A percentile compares a stretch with the other conserved stretches of the same genome.
These are phyloP conservation scores for Geosmithia flava DNA, from an alignment of 2,329 filamentous ascomycete genomes.

Conservation along the genomic window DNA sequence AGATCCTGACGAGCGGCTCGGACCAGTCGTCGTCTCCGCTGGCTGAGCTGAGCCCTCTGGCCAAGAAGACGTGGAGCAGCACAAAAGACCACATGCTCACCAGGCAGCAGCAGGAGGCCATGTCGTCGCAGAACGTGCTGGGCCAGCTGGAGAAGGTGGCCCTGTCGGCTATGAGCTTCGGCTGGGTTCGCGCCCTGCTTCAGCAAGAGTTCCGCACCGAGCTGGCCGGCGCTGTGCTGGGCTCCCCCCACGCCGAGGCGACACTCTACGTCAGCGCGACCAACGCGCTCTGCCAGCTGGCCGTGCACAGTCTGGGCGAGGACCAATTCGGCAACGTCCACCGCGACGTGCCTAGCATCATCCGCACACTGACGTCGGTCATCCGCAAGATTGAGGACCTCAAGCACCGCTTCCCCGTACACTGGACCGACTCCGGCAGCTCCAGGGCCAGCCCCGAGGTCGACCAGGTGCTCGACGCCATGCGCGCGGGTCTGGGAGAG, in stretches of 20 bases:
- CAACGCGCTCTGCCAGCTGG: conserved; percentile 56
- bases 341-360: conserved; percentile 60
- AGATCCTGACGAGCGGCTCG: conserved; percentile 17
- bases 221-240: conserved; percentile 56
- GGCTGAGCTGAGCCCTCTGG: conserved; percentile 32
- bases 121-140: conserved; percentile 34
- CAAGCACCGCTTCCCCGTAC: conserved; percentile 41
- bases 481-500: conserved; percentile 53
- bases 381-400: conserved; percentile 61
- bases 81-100: conserved; percentile 35
- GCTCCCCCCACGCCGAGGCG: conserved; percentile 58
- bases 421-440: conserved; percentile 69
- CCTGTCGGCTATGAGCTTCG: conserved; percentile 28
- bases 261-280: conserved; percentile 59
- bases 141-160: conserved; percentile 35
- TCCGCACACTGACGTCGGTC: conserved; percentile 59
- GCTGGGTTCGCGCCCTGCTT: conserved; percentile 54
- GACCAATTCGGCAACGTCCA: conserved; percentile 83
- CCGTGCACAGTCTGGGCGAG: conserved; percentile 63
- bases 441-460: conserved; percentile 49
- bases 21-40: conserved; percentile 19
- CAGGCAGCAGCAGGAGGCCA: conserved; percentile 40
- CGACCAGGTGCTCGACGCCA: conserved; percentile 51
- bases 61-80: conserved; percentile 34
- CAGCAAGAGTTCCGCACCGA: conserved; percentile 55